These are phyloP conservation scores for Mycena latifolia DNA, from an alignment of 768 basidiomycete species.

Conservation along the genomic window DNA sequence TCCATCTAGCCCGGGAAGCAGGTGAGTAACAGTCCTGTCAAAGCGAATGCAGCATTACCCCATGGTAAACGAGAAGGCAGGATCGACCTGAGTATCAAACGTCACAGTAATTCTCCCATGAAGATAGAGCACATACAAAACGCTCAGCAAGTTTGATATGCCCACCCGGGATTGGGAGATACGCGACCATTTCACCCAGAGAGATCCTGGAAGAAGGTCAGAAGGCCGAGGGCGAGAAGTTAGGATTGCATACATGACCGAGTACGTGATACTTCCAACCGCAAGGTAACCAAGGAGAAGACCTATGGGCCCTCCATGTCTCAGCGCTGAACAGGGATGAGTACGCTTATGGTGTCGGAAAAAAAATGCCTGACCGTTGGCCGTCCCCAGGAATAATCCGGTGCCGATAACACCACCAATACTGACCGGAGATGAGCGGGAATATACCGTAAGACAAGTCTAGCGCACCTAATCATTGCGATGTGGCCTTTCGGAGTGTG, in stretches of 20 bases:
- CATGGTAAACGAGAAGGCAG: slow-evolving; percentile 73
- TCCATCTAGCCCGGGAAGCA: slow-evolving; percentile 56
- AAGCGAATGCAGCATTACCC: slow-evolving; percentile 46
- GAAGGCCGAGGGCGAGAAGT: not conserved
- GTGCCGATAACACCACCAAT: slow-evolving; percentile 70
- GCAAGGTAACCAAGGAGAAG: slow-evolving; percentile 77
- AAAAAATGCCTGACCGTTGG: slow-evolving; percentile 7
- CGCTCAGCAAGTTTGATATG: slow-evolving; percentile 87
- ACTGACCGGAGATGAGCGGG: slow-evolving; percentile 45
- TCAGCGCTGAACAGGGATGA: slow-evolving; percentile 41
- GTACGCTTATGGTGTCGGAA: not conserved
- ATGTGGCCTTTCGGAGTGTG: slow-evolving; percentile 26
- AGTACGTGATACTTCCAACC: slow-evolving; percentile 78
- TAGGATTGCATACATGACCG: slow-evolving; percentile 63
- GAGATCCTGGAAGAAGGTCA: slow-evolving; percentile 59
- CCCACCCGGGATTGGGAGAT: slow-evolving; percentile 82
- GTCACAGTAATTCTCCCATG: too few relatives aligned
- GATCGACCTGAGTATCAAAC: slow-evolving; percentile 56
- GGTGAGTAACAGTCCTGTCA: too few relatives aligned
- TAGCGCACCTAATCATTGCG: slow-evolving; percentile 29
- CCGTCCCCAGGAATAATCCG: slow-evolving; percentile 80
- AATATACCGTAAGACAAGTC: not conserved
- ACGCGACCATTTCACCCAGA: slow-evolving; percentile 60
- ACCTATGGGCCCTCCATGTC: slow-evolving; percentile 77
- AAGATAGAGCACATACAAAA: slow-evolving; percentile 54